A percentile compares a stretch with the other conserved stretches of the same genome.
Conservation (phyloP, 441 rosid genomes). For the Mallotus repandus region DNA sequence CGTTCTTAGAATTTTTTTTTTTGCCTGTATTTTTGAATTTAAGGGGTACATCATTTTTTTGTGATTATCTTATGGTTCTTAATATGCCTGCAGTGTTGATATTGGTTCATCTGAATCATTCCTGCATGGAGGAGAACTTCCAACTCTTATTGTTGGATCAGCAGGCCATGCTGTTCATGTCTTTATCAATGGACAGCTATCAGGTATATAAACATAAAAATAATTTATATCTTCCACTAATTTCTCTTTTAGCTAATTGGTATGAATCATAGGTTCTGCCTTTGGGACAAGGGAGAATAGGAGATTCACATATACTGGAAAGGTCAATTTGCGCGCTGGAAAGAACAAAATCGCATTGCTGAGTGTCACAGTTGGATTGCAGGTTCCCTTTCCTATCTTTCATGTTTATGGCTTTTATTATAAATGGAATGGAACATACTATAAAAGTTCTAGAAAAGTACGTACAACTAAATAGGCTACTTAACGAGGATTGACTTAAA, state of each 20-base stretch:
- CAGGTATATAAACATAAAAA: constrained; percentile 46
- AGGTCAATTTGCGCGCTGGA: constrained; percentile 80
- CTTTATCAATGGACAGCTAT: constrained; percentile 81
- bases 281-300: constrained; percentile 77
- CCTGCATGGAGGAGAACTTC: constrained; percentile 83
- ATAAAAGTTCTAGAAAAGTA: not conserved
- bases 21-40: not conserved
- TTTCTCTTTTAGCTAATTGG: constrained; percentile 13
- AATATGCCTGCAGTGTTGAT: constrained; percentile 53
- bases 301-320: constrained; percentile 67
- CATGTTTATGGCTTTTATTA: not conserved
- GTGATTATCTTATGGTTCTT: not conserved
- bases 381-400: constrained; percentile 47
- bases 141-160: constrained; percentile 80
- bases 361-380: constrained; percentile 95
- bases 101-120: constrained; percentile 74
- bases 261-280: constrained; percentile 63
- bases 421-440: not conserved
- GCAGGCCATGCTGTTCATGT: constrained; percentile 93
- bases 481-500: too few relatives aligned
- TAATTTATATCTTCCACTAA: not conserved
- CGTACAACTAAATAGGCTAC: not conserved
- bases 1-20: not conserved
- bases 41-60: not conserved
- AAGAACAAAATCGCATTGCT: constrained; percentile 80